Conservation (phyloP, 257 asterid species). For the Nicotiana paniculata region DNA sequence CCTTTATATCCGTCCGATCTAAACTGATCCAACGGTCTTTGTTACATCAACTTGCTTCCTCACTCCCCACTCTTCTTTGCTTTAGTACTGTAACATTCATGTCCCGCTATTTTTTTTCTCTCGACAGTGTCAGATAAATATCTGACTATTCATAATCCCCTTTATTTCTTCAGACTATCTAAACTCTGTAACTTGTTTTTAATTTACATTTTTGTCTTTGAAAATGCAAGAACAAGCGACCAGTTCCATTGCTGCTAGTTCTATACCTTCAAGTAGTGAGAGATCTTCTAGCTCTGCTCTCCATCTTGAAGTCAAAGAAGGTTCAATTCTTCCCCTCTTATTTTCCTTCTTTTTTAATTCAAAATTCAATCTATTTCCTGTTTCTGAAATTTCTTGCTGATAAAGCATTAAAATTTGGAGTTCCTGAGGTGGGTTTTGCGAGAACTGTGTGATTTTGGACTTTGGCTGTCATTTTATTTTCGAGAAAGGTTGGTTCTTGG, state of each 20-base stretch:
- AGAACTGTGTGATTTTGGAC: neutral
- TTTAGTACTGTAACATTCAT: constrained; percentile 22
- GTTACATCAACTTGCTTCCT: constrained; percentile 3
- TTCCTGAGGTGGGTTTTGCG: neutral
- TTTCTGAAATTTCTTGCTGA: neutral
- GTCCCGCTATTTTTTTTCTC: constrained; percentile 57
- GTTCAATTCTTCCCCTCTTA: constrained; percentile 15
- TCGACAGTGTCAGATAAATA: constrained; percentile 24
- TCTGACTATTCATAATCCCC: constrained; percentile 14
- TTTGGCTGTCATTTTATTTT: neutral
- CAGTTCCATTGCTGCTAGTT: constrained; percentile 74
- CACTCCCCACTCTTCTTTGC: constrained; percentile 10
- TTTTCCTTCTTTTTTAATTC: neutral
- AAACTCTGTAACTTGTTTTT: neutral
- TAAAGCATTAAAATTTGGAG: too few relatives aligned
- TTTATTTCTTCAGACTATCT: neutral
- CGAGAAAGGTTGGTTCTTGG: neutral
- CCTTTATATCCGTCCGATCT: constrained; percentile 27
- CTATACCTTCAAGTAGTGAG: constrained; percentile 87
- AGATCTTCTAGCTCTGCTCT: constrained; percentile 93
- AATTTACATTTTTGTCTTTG: too few relatives aligned
- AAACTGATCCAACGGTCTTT: constrained; percentile 42
- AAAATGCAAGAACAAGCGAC: constrained; percentile 88
- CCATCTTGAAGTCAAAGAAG: constrained; percentile 69
- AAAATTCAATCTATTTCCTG: neutral